Percentiles rank a stretch among this genome's conserved stretches.
These are phyloP conservation scores for Pleurotus tuber-regium DNA, from an alignment of 768 basidiomycete genomes.

Conservation along the genomic window DNA sequence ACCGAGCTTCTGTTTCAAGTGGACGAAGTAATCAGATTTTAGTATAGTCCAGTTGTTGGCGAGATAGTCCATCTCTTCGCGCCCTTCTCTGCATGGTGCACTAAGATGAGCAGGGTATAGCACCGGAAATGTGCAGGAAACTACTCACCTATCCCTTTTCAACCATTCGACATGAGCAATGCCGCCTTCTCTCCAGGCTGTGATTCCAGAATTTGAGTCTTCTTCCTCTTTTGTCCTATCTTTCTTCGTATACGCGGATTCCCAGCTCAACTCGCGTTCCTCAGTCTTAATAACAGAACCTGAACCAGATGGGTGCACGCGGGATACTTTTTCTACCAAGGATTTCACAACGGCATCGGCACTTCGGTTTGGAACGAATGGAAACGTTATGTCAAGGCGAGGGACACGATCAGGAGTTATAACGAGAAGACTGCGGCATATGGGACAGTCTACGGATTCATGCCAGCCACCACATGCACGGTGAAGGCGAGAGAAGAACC, in stretches of 20 bases:
- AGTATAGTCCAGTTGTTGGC: slow-evolving; percentile 47
- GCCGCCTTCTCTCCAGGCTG: slow-evolving; percentile 55
- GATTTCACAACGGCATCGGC: slow-evolving; percentile 50
- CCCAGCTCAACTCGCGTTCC: slow-evolving; percentile 28
- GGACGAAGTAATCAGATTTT: slow-evolving; percentile 49
- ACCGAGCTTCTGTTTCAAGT: slow-evolving; percentile 51
- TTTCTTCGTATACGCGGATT: slow-evolving; percentile 24
- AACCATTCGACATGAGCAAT: slow-evolving; percentile 53
- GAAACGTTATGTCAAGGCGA: slow-evolving; percentile 49
- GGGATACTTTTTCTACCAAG: slow-evolving; percentile 47
- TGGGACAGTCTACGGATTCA: slow-evolving; percentile 62
- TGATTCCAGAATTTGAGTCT: slow-evolving; percentile 31
- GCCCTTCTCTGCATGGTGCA: slow-evolving; percentile 44
- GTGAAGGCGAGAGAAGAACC: slow-evolving; percentile 69
- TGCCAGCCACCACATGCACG: slow-evolving; percentile 65
- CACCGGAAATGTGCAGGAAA: background rate
- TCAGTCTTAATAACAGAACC: slow-evolving; percentile 39
- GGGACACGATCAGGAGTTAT: slow-evolving; percentile 52
- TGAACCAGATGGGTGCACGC: slow-evolving; percentile 27
- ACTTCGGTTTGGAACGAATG: slow-evolving; percentile 62
- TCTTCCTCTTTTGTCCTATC: slow-evolving; percentile 34
- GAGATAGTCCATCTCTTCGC: slow-evolving; percentile 51
- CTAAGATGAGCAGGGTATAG: slow-evolving; percentile 9
- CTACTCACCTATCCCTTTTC: slow-evolving; percentile 49
- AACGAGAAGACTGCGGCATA: slow-evolving; percentile 56